Percentiles rank a stretch among this genome's conserved stretches.
phyloP scores from a whole-genome alignment of 495 filamentous ascomycete species.

The Filosporella fistucella region DNA sequence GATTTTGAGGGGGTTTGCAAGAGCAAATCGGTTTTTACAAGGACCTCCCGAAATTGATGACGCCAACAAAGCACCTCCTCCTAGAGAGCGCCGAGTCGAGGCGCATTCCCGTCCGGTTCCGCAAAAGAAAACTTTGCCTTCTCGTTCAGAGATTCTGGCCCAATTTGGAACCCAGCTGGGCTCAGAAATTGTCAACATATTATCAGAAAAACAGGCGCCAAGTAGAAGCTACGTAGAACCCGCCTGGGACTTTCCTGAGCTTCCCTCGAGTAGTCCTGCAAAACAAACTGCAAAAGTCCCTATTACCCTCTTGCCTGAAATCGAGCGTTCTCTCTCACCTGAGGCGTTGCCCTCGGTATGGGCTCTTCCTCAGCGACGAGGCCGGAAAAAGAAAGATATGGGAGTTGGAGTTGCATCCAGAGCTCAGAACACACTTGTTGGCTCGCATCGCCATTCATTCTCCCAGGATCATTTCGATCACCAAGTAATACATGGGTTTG shows the following conservation, averaged over 20 bases:
- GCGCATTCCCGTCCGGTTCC: not conserved
- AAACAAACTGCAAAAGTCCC: slow-evolving; percentile 2
- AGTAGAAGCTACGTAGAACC: slow-evolving; percentile 6
- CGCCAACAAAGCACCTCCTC: not conserved
- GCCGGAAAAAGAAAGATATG: not conserved
- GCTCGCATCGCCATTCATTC: not conserved
- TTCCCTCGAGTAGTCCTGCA: not conserved
- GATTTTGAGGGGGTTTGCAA: slow-evolving; percentile 24
- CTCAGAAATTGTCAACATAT: slow-evolving; percentile 16
- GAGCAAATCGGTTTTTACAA: slow-evolving; percentile 15
- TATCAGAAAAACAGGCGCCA: slow-evolving; percentile 13
- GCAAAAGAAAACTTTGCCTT: slow-evolving; percentile 6
- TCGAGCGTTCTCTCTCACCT: slow-evolving; percentile 16
- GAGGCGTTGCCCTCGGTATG: slow-evolving; percentile 18
- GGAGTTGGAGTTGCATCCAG: no score
- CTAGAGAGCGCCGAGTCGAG: not conserved
- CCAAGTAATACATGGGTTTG: not conserved
- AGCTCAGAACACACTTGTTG: not conserved
- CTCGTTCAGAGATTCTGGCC: slow-evolving; percentile 19
- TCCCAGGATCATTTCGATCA: not conserved
- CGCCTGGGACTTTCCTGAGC: slow-evolving; percentile 13
- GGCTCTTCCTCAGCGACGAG: slow-evolving; percentile 10
- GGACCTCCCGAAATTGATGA: slow-evolving; percentile 5
- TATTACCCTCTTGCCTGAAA: slow-evolving; percentile 5
- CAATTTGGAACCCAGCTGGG: slow-evolving; percentile 24